Base-by-base conservation (phyloP, 176 grass and related monocot species). In the Cenchrus americanus region DNA sequence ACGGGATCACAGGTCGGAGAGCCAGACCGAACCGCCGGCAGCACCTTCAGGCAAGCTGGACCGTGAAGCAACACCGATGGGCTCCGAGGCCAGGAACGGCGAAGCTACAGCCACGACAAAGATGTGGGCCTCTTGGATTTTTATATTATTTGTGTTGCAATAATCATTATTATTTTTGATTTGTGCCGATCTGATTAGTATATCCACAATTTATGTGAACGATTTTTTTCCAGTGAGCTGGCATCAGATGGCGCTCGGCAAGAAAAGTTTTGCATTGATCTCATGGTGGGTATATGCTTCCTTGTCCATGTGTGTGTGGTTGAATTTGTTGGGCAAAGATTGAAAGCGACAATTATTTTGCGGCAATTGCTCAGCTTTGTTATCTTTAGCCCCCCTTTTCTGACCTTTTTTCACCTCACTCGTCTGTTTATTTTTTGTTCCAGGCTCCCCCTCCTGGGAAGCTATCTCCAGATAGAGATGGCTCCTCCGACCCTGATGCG, bases 381-480 rank as follows among this genome's bases (percentile, higher is more conserved):
- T 64, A 70, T 85, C 42, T 66, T 64, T 63, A 79, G 63, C 51
- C 43, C 74, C 23, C 70, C 86, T 63, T 76, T 86, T 77, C 83
- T 86, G 70, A 91, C 73, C 67, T 72, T 40, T 40, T 85, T 47
- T 46, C 47, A 13, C 70, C 50, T 84, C 46, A 30, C 50, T 84
- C 54, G 30, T 23, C 83, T 69, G 67, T 82, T 66, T 71, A 18
- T 73, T 71, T 79, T 82, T 78, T 46, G 62, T 86, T 88, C 73
- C 59, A 99, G 97, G 97, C 93, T 82, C 97, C 96, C 78, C 96
- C 96, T 85, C 89, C 96, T 85, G 96, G 93, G 91, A 98, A 98
- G 88, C 72, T 96, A 88, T 98, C 96, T 88, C 89, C 93, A 84
- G 93, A 96, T 71, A 88, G 89, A 77, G 97, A 96, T 83, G 89